phyloP scores from a whole-genome alignment of 2,329 filamentous ascomycete species.

The Fusarium buharicum region DNA sequence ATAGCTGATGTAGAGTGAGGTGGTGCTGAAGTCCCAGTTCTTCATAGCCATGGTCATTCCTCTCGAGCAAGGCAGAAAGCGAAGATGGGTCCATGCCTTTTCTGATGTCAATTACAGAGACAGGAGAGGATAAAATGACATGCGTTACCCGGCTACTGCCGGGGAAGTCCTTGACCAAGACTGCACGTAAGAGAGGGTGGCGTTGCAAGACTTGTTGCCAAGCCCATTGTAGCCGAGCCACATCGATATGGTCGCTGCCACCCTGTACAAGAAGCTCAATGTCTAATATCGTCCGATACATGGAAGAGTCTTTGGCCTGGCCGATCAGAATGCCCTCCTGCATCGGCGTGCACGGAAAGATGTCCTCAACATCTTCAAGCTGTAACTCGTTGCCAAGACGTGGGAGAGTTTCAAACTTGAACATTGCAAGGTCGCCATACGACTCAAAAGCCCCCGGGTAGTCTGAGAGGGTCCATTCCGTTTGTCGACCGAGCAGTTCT shows the following conservation, averaged over 20 bases:
- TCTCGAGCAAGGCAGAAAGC: neutral
- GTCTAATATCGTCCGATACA: slow-evolving; percentile 1
- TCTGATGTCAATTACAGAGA: neutral
- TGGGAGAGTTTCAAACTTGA: neutral
- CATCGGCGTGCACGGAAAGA: slow-evolving; percentile 28
- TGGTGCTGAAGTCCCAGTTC: slow-evolving; percentile 14
- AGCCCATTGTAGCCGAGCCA: neutral
- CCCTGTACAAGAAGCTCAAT: neutral
- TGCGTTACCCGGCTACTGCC: slow-evolving; percentile 16
- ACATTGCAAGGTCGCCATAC: neutral
- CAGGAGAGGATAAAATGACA: slow-evolving; percentile 16
- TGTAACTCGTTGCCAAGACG: neutral
- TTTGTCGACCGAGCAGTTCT: neutral
- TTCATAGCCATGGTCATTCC: neutral
- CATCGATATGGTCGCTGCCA: slow-evolving; percentile 6
- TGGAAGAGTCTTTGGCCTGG: slow-evolving; percentile 13
- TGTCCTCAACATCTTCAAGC: slow-evolving; percentile 3
- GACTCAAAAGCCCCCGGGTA: neutral
- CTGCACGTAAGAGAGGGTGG: slow-evolving; percentile 16
- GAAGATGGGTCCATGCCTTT: neutral
- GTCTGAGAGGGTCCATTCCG: neutral
- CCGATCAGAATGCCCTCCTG: slow-evolving; percentile 30
- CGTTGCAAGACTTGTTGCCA: slow-evolving; percentile 14
- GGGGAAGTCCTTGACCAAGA: slow-evolving; percentile 17
- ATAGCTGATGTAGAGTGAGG: slow-evolving; percentile 22